Conservation (phyloP, 2,329 filamentous ascomycete genomes). For the Cryphonectria radicalis region DNA sequence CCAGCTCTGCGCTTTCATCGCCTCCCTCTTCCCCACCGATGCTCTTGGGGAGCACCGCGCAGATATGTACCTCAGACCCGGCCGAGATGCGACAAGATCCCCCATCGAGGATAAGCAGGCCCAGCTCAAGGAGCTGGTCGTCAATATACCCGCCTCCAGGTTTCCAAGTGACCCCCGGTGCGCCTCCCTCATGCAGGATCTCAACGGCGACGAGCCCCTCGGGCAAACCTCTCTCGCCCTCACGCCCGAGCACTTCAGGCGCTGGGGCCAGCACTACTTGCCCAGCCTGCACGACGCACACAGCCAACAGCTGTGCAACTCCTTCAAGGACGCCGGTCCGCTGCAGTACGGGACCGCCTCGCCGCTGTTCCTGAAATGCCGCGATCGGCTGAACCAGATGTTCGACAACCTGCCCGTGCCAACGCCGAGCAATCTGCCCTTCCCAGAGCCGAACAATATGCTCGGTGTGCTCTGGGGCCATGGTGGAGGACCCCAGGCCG, state of each 20-base stretch:
- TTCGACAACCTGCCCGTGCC: conserved; percentile 55
- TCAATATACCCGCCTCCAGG: conserved; percentile 41
- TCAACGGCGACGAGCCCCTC: conserved; percentile 46
- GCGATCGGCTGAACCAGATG: conserved; percentile 52
- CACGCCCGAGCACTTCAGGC: conserved; percentile 43
- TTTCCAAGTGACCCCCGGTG: conserved; percentile 46
- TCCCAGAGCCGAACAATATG: too few species aligned
- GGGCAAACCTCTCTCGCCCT: conserved; percentile 59
- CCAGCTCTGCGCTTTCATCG: conserved; percentile 53
- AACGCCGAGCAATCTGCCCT: conserved; percentile 39
- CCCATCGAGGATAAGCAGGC: conserved; percentile 15
- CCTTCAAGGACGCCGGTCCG: conserved; percentile 65
- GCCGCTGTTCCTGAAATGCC: conserved; percentile 55
- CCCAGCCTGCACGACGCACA: conserved; percentile 61
- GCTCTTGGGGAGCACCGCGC: conserved; percentile 42
- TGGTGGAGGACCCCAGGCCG: not conserved
- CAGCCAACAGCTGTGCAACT: conserved; percentile 61
- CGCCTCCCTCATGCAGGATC: conserved; percentile 53
- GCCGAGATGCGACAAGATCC: not conserved
- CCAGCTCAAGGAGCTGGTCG: conserved; percentile 40
- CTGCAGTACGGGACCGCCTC: conserved; percentile 56
- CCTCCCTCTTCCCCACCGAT: conserved; percentile 47
- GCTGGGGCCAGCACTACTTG: conserved; percentile 64
- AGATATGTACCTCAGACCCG: not conserved
- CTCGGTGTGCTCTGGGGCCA: not conserved